Evolutionary conservation across 768 basidiomycete genomes (phyloP), one percentile per base, ranked within the genome.

Genomic region (Dendrothele bispora): DNA sequence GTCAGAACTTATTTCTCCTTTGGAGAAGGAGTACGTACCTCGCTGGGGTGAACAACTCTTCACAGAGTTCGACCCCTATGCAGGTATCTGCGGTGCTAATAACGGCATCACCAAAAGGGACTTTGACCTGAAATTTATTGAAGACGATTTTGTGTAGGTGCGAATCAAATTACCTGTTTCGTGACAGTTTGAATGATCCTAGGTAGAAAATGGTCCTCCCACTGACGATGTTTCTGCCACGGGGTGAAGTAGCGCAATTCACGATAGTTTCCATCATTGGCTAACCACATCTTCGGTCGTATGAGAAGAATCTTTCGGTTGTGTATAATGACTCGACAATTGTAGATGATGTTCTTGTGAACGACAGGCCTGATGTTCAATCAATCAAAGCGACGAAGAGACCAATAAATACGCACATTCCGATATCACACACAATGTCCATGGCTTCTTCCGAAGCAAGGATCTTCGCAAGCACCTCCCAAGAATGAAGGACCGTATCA

Each of bases 281-380:
- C 97, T 37, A 99, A 75, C 97, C 97, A 99, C 95, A 99, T 95
- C 73, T 98, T 99, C 0, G 97, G 97, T 20, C 97, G 84, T 54
- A 99, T 98, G 53, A 98, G 82, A 1, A 98, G 69, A 50, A 99
- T 94, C 69, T 91, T 80, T 46, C 82, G 77, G 67, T 94, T 77
- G 61, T 92, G 80, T 35, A 95, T 82, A 62, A 98, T 86, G 28
- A 98, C 76, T 17, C 97, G 86, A 64, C 93, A 97, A 61, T 99
- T 99, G 72, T 98, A 98, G 54, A 88, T 95, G 39, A 94, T 93
- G 62, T 97, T 98, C 78, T 98, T 98, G 78, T 99, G 97, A 2
- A 87, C 80, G 46, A 99, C 80, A 1, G 97, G 95, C 95, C 95
- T 99, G 50, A 29, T 26, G 20, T 11, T 29, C 34, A 25, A 37